A percentile compares a stretch with the other conserved stretches of the same genome.
These are phyloP conservation scores for Thraustochytrium aureum DNA, from an alignment of 352 stramenopile genomes.

Conservation along the genomic window DNA sequence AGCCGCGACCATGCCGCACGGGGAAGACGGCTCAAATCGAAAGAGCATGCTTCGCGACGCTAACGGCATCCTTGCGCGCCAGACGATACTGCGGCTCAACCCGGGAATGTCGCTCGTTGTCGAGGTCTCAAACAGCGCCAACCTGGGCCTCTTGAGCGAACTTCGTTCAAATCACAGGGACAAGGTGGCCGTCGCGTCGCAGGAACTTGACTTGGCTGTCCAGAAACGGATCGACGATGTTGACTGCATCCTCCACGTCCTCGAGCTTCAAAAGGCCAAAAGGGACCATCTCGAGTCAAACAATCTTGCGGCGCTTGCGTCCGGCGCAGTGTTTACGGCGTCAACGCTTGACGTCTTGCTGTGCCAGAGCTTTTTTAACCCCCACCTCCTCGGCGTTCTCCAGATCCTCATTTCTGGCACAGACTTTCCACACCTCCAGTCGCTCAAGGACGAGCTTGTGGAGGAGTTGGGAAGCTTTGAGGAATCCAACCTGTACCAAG, in stretches of 20 bases:
- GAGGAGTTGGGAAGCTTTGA: background rate
- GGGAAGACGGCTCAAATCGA: no score
- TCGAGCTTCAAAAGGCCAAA: background rate
- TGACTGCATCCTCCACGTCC: background rate
- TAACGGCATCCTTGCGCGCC: slow-evolving; percentile 15
- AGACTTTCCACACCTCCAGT: background rate
- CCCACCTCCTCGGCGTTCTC: slow-evolving; percentile 33
- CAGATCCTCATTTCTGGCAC: slow-evolving; percentile 38
- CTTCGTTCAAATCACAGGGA: background rate
- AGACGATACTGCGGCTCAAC: slow-evolving; percentile 26
- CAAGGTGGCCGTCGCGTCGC: background rate
- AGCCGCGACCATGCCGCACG: background rate
- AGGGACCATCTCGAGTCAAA: background rate
- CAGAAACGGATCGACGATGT: background rate
- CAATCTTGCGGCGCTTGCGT: background rate
- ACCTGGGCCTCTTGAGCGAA: slow-evolving; percentile 13
- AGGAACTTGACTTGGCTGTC: background rate
- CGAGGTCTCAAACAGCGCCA: slow-evolving; percentile 41
- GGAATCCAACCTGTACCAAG: slow-evolving; percentile 49
- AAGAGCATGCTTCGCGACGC: slow-evolving; percentile 25
- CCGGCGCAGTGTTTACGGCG: slow-evolving; percentile 33
- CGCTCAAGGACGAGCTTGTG: slow-evolving; percentile 5
- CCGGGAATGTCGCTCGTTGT: slow-evolving; percentile 15
- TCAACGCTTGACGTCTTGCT: slow-evolving; percentile 45
- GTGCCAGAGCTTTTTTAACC: slow-evolving; percentile 56